These are phyloP conservation scores for Stevia rebaudiana DNA, from an alignment of 140 eudicot genomes.

Conservation along the genomic window DNA sequence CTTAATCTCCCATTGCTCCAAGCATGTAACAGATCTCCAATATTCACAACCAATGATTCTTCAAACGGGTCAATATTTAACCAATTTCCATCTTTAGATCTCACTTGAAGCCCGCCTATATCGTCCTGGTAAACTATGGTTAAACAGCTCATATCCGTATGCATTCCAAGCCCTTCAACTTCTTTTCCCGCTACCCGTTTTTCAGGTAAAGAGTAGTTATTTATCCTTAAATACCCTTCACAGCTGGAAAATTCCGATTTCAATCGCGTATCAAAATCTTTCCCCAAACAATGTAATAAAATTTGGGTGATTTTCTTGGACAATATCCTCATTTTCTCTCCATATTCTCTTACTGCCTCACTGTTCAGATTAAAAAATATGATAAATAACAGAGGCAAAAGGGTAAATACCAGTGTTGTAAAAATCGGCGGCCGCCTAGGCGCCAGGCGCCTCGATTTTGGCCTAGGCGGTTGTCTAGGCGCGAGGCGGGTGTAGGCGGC, in stretches of 20 bases:
- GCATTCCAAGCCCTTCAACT: slow-evolving; percentile 65
- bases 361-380: slow-evolving; percentile 27
- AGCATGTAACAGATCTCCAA: slow-evolving; percentile 64
- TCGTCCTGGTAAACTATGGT: slow-evolving; percentile 60
- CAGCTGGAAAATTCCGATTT: slow-evolving; percentile 43
- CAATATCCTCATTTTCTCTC: slow-evolving; percentile 43
- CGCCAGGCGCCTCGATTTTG: too few species aligned
- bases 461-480: too few species aligned
- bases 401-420: not conserved
- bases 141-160: slow-evolving; percentile 67
- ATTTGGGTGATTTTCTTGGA: slow-evolving; percentile 48
- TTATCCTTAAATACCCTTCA: slow-evolving; percentile 56
- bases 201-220: slow-evolving; percentile 42
- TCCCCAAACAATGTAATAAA: slow-evolving; percentile 44
- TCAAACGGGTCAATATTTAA: slow-evolving; percentile 50
- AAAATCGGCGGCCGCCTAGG: too few species aligned
- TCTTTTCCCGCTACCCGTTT: slow-evolving; percentile 24
- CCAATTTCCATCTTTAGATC: slow-evolving; percentile 53
- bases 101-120: slow-evolving; percentile 60
- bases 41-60: slow-evolving; percentile 48
- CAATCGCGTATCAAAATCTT: slow-evolving; percentile 35
- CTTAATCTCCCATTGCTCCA: slow-evolving; percentile 61
- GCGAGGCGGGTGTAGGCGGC: too few species aligned
- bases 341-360: slow-evolving; percentile 45
- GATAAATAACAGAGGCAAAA: not conserved